phyloP scores from a whole-genome alignment of 176 grass and related monocot genomes.

The Avena sativa region DNA sequence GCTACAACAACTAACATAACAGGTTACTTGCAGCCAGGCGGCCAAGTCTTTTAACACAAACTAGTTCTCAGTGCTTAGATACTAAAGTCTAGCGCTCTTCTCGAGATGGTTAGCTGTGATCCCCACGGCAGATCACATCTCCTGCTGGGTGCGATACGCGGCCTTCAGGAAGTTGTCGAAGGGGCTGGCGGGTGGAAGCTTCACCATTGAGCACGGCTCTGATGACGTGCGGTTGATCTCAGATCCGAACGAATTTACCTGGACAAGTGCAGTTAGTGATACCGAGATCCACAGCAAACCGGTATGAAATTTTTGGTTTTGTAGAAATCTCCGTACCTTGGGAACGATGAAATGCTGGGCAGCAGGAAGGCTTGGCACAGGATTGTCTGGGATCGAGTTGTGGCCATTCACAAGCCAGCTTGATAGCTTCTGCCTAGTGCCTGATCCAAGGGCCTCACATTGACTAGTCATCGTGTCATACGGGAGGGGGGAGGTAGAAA shows the following conservation, averaged over 20 bases:
- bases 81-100: slow-evolving; percentile 27
- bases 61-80: slow-evolving; percentile 26
- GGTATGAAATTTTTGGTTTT: background rate
- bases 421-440: slow-evolving; percentile 89
- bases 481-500: slow-evolving; percentile 90
- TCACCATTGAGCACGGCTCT: slow-evolving; percentile 61
- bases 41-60: slow-evolving; percentile 3
- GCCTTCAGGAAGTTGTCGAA: slow-evolving; percentile 98
- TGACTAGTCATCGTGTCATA: slow-evolving; percentile 94
- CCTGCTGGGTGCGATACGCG: slow-evolving; percentile 59
- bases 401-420: slow-evolving; percentile 90
- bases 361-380: slow-evolving; percentile 40
- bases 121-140: slow-evolving; percentile 41
- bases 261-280: slow-evolving; percentile 20
- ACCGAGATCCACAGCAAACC: background rate
- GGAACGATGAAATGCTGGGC: slow-evolving; percentile 53
- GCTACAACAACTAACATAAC: slow-evolving; percentile 33
- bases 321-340: slow-evolving; percentile 53
- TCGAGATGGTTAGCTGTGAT: slow-evolving; percentile 35
- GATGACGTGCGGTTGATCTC: slow-evolving; percentile 41
- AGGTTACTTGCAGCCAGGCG: background rate
- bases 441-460: slow-evolving; percentile 88
- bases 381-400: slow-evolving; percentile 57
- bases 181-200: slow-evolving; percentile 86
- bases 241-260: slow-evolving; percentile 61